Evolutionary conservation across 2,329 filamentous ascomycete genomes (phyloP).

Genomic region (Zymoseptoria pseudotritici): DNA sequence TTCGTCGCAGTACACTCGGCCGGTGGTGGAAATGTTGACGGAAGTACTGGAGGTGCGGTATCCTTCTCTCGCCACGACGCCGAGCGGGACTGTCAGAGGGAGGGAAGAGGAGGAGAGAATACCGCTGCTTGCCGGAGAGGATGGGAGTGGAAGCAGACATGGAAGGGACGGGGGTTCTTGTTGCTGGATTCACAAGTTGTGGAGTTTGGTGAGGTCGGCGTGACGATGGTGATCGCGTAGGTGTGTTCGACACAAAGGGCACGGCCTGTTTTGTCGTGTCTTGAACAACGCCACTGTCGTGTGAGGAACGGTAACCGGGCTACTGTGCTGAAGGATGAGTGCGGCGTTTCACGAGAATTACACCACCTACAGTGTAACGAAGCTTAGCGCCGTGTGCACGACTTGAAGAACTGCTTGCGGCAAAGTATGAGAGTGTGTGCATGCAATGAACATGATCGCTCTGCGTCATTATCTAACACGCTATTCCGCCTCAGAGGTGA

Average conservation of each 20-base stretch:
- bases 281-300: background rate
- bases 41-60: constrained; percentile 20
- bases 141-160: background rate
- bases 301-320: background rate
- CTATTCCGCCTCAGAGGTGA: background rate
- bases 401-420: background rate
- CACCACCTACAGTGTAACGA: background rate
- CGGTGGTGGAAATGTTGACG: constrained; percentile 14
- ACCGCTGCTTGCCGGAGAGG: background rate
- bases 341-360: background rate
- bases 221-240: background rate
- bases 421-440: background rate
- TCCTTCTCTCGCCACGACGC: constrained; percentile 1
- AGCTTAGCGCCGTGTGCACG: background rate
- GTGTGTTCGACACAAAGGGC: background rate
- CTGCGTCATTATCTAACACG: background rate
- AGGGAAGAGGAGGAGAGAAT: background rate
- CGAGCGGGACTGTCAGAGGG: too few relatives aligned
- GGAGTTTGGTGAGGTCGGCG: background rate
- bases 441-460: background rate
- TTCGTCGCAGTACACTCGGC: constrained; percentile 17
- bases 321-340: background rate
- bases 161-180: background rate
- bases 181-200: background rate
- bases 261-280: too few relatives aligned